phyloP scores from a whole-genome alignment of 352 stramenopile species.

The Globisporangium abappressorium region DNA sequence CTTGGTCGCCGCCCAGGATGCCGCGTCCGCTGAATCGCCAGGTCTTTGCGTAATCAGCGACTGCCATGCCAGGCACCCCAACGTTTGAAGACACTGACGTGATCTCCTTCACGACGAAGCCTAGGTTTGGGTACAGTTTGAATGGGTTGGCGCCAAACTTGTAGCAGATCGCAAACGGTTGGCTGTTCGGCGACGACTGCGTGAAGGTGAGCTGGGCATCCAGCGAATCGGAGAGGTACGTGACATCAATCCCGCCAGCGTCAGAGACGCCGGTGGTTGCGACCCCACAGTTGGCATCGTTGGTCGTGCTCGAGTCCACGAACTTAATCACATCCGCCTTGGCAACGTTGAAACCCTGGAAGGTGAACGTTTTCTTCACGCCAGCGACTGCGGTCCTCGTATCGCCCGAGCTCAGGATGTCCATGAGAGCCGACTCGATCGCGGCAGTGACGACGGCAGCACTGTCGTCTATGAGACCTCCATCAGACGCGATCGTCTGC shows the following conservation, averaged over 20 bases:
- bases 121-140: slow-evolving; percentile 46
- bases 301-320: slow-evolving; percentile 51
- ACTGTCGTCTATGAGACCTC: slow-evolving; percentile 45
- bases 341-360: slow-evolving; percentile 39
- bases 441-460: slow-evolving; percentile 27
- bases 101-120: slow-evolving; percentile 58
- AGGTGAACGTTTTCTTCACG: slow-evolving; percentile 44
- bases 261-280: slow-evolving; percentile 42
- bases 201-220: slow-evolving; percentile 36
- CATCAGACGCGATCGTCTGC: slow-evolving; percentile 35
- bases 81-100: slow-evolving; percentile 25
- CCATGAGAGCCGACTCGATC: slow-evolving; percentile 36
- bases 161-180: slow-evolving; percentile 60
- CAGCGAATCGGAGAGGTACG: slow-evolving; percentile 22
- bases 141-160: slow-evolving; percentile 72
- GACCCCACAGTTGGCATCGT: slow-evolving; percentile 49
- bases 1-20: slow-evolving; percentile 35
- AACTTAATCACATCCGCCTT: slow-evolving; percentile 55
- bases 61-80: slow-evolving; percentile 37
- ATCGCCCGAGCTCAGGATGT: slow-evolving; percentile 40
- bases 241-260: slow-evolving; percentile 35
- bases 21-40: slow-evolving; percentile 51
- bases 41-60: slow-evolving; percentile 46
- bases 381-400: slow-evolving; percentile 47
- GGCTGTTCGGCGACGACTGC: slow-evolving; percentile 33